Base-by-base conservation (phyloP, 441 rosid species). In the Aleurites moluccanus region DNA sequence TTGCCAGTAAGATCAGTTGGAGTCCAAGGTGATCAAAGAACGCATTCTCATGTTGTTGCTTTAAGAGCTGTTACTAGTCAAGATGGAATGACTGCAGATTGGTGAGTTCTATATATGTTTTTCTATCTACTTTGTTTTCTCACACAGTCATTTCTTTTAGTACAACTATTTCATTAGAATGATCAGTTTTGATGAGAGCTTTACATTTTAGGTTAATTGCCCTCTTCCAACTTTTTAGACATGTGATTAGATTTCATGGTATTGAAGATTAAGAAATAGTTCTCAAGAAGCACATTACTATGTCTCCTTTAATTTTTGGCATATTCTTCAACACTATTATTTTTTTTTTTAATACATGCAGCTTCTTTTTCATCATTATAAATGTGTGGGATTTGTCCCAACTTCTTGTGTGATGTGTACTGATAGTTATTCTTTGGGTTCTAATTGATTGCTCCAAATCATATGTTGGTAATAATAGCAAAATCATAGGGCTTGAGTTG, bases 1-100 rank as follows among this genome's bases (percentile, higher is more conserved):
- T 84, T 93, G 80, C 98, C 98, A 20, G 84, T 92, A 69, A 87
- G 88, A 80, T 90, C 97, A 35, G 97, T 93, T 76, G 99, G 97
- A 82, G 97, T 95, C 80, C 99, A 90, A 85, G 99, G 97, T 7
- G 97, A 95, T 89, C 96, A 93, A 85, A 89, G 99, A 81, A 93
- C 98, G 10, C 97, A 93, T 81, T 92, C 98, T 80, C 92, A 96
- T 82, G 98, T 96, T 20, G 97, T 96, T 80, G 90, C 97, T 87
- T 93, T 96, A 55, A 88, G 97, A 52, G 99, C 97, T 27, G 98
- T 96, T 67, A 92, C 96, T 61, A 96, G 97, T 84, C 96, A 96
- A 88, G 97, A 96, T 38, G 97, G 99, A 76, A 93, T 93, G 97
- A 96, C 97, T 15, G 97, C 98, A 65, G 98, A 96, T 75, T 96